A percentile compares a stretch with the other conserved stretches of the same genome.
These are phyloP conservation scores for Penicillium robsamsonii DNA, from an alignment of 495 filamentous ascomycete species.

Conservation along the genomic window DNA sequence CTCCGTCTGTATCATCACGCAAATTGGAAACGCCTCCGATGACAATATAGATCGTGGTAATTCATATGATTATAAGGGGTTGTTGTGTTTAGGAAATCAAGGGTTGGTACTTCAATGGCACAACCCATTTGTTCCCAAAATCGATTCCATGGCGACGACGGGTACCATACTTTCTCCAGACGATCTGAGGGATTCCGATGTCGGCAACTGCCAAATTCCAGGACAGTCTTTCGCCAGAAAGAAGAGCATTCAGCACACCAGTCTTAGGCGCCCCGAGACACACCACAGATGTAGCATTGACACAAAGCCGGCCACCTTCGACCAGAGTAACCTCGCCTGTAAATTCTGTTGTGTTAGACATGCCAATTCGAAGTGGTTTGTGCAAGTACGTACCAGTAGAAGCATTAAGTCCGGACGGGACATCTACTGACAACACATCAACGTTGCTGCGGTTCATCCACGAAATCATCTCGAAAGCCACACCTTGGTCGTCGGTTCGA, in stretches of 20 bases:
- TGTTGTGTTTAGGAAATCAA: conserved; percentile 6
- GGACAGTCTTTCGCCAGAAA: conserved; percentile 50
- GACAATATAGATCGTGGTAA: conserved; percentile 9
- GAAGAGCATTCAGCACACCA: conserved; percentile 71
- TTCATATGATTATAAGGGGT: conserved; percentile 2
- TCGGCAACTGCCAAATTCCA: conserved; percentile 84
- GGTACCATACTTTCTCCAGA: conserved; percentile 84
- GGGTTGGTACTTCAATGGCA: conserved; percentile 45
- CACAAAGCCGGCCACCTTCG: conserved; percentile 70
- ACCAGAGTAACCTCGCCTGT: conserved; percentile 50
- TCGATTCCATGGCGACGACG: conserved; percentile 75
- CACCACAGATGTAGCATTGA: conserved; percentile 74
- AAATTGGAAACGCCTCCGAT: conserved; percentile 10
- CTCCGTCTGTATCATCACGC: neutral
- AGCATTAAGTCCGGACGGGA: conserved; percentile 83
- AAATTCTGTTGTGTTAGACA: conserved; percentile 8
- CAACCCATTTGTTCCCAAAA: conserved; percentile 82
- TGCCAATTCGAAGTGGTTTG: conserved; percentile 24
- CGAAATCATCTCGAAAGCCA: conserved; percentile 76
- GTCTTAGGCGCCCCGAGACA: conserved; percentile 80
- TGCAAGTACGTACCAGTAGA: conserved; percentile 56
- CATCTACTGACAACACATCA: conserved; percentile 75
- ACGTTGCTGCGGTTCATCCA: conserved; percentile 84
- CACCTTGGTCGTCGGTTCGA: conserved; percentile 74
- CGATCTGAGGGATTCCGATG: conserved; percentile 75